phyloP scores from a whole-genome alignment of 768 basidiomycete genomes.

The Kwoniella dendrophila region DNA sequence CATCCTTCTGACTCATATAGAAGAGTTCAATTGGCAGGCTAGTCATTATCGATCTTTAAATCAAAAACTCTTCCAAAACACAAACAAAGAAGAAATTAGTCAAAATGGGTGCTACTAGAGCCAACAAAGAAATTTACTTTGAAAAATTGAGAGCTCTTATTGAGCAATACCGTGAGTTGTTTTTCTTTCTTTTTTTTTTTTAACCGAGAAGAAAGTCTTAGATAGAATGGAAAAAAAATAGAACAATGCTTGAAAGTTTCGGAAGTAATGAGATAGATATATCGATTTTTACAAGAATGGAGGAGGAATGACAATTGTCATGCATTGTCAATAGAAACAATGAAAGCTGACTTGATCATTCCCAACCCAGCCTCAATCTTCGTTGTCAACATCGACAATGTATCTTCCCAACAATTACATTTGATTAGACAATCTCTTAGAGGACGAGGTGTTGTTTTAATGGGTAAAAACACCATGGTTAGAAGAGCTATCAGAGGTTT shows the following conservation, averaged over 20 bases:
- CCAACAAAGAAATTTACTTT: constrained; percentile 90
- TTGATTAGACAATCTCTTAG: constrained; percentile 76
- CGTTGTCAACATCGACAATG: constrained; percentile 99
- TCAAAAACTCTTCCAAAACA: constrained; percentile 11
- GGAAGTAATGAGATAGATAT: too few species aligned
- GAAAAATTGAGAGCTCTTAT: constrained; percentile 90
- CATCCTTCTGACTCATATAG: constrained; percentile 50
- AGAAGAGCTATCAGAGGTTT: constrained; percentile 93
- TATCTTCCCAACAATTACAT: constrained; percentile 99
- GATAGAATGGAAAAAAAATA: not conserved
- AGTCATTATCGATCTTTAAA: constrained; percentile 15
- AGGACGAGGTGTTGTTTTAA: constrained; percentile 92
- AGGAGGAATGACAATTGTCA: constrained; percentile 23
- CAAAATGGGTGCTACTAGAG: constrained; percentile 87
- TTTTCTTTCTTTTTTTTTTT: not conserved
- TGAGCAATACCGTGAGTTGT: constrained; percentile 75
- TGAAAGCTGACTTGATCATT: constrained; percentile 1
- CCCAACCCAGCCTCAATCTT: constrained; percentile 83
- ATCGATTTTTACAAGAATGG: not conserved
- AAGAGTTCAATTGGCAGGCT: constrained; percentile 54
- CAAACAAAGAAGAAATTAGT: constrained; percentile 42
- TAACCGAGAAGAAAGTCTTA: too few species aligned
- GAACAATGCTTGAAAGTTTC: too few species aligned
- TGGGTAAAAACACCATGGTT: constrained; percentile 99
- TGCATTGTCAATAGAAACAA: not conserved